Evolutionary conservation across 768 basidiomycete species (phyloP).

Genomic region (Russula emetica): DNA sequence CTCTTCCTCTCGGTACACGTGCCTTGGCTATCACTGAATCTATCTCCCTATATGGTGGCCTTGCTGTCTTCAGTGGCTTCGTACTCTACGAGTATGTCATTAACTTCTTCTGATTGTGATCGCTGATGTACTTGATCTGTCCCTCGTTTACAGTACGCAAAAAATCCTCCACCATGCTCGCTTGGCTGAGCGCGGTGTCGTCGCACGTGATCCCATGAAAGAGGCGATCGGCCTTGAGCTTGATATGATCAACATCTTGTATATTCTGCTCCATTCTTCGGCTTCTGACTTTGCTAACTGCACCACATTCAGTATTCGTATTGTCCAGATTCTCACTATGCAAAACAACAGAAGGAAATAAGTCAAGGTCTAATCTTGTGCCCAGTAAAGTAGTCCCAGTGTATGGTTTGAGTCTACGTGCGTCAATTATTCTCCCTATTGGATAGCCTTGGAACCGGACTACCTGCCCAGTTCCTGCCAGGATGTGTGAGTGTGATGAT

Average conservation of each 20-base stretch:
- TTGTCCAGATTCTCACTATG: constrained; percentile 76
- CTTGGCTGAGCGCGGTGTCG: constrained; percentile 60
- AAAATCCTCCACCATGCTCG: constrained; percentile 78
- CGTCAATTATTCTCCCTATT: neutral
- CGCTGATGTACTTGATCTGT: neutral
- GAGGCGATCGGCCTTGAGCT: constrained; percentile 77
- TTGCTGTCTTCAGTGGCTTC: constrained; percentile 83
- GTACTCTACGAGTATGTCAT: constrained; percentile 74
- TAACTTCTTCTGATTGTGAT: neutral
- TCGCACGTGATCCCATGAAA: constrained; percentile 68
- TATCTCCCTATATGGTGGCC: constrained; percentile 80
- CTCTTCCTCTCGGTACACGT: constrained; percentile 78
- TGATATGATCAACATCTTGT: constrained; percentile 91
- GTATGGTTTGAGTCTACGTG: neutral
- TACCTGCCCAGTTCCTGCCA: neutral
- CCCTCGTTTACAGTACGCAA: constrained; percentile 55
- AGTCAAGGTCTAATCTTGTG: constrained; percentile 7
- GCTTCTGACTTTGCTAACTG: constrained; percentile 21
- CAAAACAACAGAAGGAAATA: constrained; percentile 54
- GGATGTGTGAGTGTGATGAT: neutral
- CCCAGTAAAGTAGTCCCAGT: neutral
- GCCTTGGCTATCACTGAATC: constrained; percentile 71
- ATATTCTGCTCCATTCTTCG: constrained; percentile 30
- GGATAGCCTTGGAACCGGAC: neutral
- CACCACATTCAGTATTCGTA: constrained; percentile 52